Evolutionary conservation across 1,139 yeast species (phyloP).

Genomic region (Komagataea norvegica): DNA sequence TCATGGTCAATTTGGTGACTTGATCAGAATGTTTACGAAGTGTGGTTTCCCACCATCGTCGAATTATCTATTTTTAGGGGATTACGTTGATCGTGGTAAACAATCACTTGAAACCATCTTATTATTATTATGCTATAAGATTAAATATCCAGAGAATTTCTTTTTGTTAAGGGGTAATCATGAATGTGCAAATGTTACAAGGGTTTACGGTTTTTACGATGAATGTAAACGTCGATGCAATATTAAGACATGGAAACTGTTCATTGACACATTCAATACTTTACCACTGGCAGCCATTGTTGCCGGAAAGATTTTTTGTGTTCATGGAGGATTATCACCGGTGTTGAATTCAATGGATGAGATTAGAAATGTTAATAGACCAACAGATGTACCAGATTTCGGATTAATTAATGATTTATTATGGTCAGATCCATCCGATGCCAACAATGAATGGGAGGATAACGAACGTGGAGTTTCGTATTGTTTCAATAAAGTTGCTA

Average conservation of each 20-base stretch:
- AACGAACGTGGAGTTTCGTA: constrained; percentile 97
- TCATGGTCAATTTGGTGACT: constrained; percentile 93
- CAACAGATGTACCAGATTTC: constrained; percentile 96
- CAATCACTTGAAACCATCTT: constrained; percentile 89
- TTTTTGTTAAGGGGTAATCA: constrained; percentile 91
- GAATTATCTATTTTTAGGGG: constrained; percentile 88
- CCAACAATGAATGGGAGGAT: constrained; percentile 95
- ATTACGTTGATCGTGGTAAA: constrained; percentile 95
- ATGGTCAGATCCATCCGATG: constrained; percentile 98
- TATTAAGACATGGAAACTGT: constrained; percentile 88
- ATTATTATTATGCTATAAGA: constrained; percentile 81
- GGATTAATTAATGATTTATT: constrained; percentile 86
- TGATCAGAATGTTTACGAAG: constrained; percentile 84
- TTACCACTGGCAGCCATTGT: constrained; percentile 94
- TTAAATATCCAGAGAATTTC: constrained; percentile 94
- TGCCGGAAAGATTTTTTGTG: constrained; percentile 94
- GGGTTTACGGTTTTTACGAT: constrained; percentile 95
- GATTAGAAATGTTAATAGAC: constrained; percentile 83
- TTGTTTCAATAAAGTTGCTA: constrained; percentile 89
- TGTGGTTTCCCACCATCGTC: constrained; percentile 98
- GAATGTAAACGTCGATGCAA: constrained; percentile 93
- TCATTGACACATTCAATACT: constrained; percentile 91
- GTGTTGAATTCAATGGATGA: constrained; percentile 88
- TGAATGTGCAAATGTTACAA: constrained; percentile 93
- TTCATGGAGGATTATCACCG: constrained; percentile 95